Percentiles rank a stretch among this genome's conserved stretches.
These are phyloP conservation scores for Colletotrichum sansevieriae DNA, from an alignment of 2,329 filamentous ascomycete species.

Conservation along the genomic window DNA sequence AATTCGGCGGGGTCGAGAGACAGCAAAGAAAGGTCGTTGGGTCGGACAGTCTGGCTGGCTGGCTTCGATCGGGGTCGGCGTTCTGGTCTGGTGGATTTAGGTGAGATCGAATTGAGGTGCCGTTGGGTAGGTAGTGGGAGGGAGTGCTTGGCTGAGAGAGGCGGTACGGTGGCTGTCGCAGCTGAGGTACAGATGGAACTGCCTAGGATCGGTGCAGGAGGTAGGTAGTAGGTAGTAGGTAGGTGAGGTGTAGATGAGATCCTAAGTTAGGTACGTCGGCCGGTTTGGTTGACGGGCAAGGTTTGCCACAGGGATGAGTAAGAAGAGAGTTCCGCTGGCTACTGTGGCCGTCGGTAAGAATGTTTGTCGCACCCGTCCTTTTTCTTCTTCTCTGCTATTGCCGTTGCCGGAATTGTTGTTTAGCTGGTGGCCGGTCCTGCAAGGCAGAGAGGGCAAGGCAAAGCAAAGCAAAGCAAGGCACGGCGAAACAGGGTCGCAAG, in stretches of 20 bases:
- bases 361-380: constrained; percentile 3
- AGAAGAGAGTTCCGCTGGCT: constrained; percentile 22
- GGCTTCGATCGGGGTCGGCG: constrained; percentile 30
- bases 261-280: constrained; percentile 14
- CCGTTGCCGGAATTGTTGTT: not conserved
- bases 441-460: not conserved
- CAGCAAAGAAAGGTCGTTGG: not conserved
- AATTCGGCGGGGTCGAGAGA: constrained; percentile 41
- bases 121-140: constrained; percentile 13
- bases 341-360: constrained; percentile 5
- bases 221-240: constrained; percentile 7
- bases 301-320: constrained; percentile 39
- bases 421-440: constrained; percentile 24
- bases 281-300: constrained; percentile 22
- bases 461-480: not conserved
- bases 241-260: constrained; percentile 18
- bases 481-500: not conserved
- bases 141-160: constrained; percentile 13
- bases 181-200: constrained; percentile 35
- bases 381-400: constrained; percentile 11
- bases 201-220: constrained; percentile 14
- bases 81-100: constrained; percentile 24
- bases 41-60: constrained; percentile 25
- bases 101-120: constrained; percentile 27
- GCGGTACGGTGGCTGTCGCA: constrained; percentile 34